phyloP scores from a whole-genome alignment of 2,329 filamentous ascomycete species.

The Aspergillus uvarum region DNA sequence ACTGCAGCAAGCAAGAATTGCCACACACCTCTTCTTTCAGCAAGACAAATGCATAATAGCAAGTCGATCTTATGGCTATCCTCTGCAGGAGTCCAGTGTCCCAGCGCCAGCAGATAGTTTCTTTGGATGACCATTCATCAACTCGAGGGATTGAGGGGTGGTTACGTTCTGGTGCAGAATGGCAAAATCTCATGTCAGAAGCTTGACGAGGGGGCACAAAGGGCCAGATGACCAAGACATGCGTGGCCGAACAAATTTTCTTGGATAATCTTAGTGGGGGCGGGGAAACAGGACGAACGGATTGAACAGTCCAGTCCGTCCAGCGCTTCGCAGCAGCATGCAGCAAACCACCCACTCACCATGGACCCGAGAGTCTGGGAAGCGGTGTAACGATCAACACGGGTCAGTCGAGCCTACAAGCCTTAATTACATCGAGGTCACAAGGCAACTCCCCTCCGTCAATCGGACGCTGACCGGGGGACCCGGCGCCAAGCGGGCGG shows the following conservation, averaged over 20 bases:
- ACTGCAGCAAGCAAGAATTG: not conserved
- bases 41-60: not conserved
- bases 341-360: conserved; percentile 30
- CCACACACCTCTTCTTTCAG: not conserved
- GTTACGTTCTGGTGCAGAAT: not conserved
- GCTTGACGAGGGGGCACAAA: not conserved
- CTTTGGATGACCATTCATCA: not conserved
- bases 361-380: conserved; percentile 21
- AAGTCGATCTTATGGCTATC: not conserved
- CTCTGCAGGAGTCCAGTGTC: not conserved
- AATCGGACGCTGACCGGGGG: not conserved
- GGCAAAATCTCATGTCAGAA: not conserved
- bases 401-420: not conserved
- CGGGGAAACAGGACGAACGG: not conserved
- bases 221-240: not conserved
- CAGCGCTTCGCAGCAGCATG: conserved; percentile 35
- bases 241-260: too few relatives aligned
- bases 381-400: conserved; percentile 20
- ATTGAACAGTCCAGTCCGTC: not conserved
- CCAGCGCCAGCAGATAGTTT: not conserved
- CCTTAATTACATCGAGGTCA: not conserved
- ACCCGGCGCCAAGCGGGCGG: conserved; percentile 6
- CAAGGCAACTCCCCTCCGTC: not conserved
- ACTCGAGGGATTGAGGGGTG: not conserved
- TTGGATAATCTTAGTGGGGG: not conserved